Evolutionary conservation across 306 rosid genomes (phyloP).

Genomic region (Vicia faba): DNA sequence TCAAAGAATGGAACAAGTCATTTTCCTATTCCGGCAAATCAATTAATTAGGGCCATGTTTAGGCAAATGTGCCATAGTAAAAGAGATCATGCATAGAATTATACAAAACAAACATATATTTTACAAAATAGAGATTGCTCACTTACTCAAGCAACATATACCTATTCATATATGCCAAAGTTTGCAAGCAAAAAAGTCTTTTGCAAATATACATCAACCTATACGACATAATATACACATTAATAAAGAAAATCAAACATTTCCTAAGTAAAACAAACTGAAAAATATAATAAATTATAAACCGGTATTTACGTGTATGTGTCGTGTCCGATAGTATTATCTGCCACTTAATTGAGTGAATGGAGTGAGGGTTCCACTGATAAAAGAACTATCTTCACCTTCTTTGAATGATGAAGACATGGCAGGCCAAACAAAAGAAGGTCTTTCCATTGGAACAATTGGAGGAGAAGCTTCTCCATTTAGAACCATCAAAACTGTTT

Average conservation of each 20-base stretch:
- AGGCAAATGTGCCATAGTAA: neutral
- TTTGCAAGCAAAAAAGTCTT: neutral
- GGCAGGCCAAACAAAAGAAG: constrained; percentile 76
- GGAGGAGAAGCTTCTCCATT: constrained; percentile 61
- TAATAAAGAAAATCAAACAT: neutral
- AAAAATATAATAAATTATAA: no score
- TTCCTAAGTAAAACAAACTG: neutral
- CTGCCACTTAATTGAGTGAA: constrained; percentile 53
- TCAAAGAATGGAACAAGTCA: neutral
- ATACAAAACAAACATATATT: neutral
- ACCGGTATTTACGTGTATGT: no score
- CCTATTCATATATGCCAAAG: neutral
- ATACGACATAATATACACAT: neutral
- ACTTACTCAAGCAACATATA: neutral
- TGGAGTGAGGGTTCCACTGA: constrained; percentile 31
- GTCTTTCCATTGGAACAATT: constrained; percentile 51
- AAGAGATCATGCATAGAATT: neutral
- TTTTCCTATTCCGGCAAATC: neutral
- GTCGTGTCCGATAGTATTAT: neutral
- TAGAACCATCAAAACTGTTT: constrained; percentile 59
- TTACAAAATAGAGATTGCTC: neutral
- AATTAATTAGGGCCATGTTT: neutral
- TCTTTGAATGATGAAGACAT: constrained; percentile 54
- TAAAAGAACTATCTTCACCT: constrained; percentile 25
- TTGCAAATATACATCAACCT: neutral